Evolutionary conservation across 2,329 filamentous ascomycete genomes (phyloP).

Genomic region (Neopestalotiopsis sp.): DNA sequence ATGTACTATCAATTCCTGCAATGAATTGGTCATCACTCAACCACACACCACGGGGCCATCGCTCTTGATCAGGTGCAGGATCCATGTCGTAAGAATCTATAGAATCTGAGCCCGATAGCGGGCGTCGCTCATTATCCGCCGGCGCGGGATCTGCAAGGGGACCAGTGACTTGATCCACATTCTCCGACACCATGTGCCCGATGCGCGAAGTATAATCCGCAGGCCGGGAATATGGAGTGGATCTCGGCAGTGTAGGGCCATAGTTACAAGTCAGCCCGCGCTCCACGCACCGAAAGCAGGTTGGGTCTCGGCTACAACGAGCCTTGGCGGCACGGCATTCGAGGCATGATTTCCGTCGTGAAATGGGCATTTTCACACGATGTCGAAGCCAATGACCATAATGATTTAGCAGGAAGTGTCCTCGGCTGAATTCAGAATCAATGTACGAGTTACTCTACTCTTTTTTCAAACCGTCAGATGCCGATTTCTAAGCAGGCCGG

Average conservation of each 20-base stretch:
- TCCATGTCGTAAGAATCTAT: background rate
- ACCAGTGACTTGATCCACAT: background rate
- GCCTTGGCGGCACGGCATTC: conserved; percentile 31
- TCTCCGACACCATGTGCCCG: background rate
- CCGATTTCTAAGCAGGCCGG: conserved; percentile 19
- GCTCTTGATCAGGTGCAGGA: background rate
- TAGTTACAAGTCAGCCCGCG: conserved; percentile 28
- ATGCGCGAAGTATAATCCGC: background rate
- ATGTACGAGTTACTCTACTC: background rate
- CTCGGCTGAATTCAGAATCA: background rate
- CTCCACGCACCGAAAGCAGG: conserved; percentile 28
- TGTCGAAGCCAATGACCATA: background rate
- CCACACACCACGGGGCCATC: background rate
- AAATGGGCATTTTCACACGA: conserved; percentile 27
- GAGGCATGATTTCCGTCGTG: conserved; percentile 30
- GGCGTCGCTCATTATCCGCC: background rate
- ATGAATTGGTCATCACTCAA: background rate
- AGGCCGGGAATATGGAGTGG: conserved; percentile 17
- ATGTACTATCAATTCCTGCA: background rate
- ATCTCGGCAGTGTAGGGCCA: conserved; percentile 5
- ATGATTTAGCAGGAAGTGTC: no score
- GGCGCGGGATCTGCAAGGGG: background rate
- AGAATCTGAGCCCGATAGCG: background rate
- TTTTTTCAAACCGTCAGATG: background rate
- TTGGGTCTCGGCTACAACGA: conserved; percentile 28